Evolutionary conservation across 306 rosid genomes (phyloP), one percentile per base, ranked within the genome.

Genomic region (Sicyos edulis): DNA sequence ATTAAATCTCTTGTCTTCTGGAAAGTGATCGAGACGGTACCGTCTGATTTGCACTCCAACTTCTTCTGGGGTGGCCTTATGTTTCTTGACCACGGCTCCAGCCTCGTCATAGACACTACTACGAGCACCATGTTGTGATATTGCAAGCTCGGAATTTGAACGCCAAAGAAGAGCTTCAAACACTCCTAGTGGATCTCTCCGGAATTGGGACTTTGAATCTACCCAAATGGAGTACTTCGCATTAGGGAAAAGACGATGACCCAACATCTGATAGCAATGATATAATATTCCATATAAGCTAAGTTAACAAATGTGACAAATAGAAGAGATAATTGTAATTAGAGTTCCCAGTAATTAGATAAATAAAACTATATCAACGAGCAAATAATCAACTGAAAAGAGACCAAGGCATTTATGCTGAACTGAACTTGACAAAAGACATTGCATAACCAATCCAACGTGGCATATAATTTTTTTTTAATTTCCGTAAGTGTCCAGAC

Each of bases 101-200:
- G 97, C 95, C 81, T 93, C 99, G 9, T 93, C 99, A 78, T 87
- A 93, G 76, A 93, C 86, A 20, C 92, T 93, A 69, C 99, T 63
- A 29, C 99, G 97, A 82, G 97, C 99, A 83, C 99, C 99, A 74
- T 91, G 97, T 79, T 93, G 95, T 66, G 99, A 93, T 77, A 93
- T 91, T 8, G 97, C 99, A 68, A 91, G 87, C 49, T 86, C 65
- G 75, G 89, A 82, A 76, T 85, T 84, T 58, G 97, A 24, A 74
- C 88, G 95, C 97, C 92, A 93, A 78, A 93, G 96, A 60, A 91
- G 96, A 29, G 86, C 88, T 85, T 93, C 96, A 15, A 93, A 65
- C 82, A 93, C 99, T 72, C 99, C 96, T 74, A 91, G 75, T 34
- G 99, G 97, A 63, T 91, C 99, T 80, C 97, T 93, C 79, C 99